phyloP scores from a whole-genome alignment of 2,329 filamentous ascomycete species.

The Xylariaceae sp. region DNA sequence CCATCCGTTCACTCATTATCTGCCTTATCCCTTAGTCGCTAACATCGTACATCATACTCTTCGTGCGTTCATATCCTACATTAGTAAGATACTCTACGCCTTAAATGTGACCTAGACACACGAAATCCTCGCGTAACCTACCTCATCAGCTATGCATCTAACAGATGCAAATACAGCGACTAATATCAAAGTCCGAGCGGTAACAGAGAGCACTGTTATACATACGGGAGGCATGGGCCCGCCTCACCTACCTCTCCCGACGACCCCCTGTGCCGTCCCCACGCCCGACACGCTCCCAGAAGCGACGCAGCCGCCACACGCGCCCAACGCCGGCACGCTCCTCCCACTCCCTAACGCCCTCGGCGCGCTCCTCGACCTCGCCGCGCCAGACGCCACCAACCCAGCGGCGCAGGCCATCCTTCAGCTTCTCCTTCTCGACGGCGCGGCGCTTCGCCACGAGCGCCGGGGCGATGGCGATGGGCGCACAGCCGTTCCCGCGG shows the following conservation, averaged over 20 bases:
- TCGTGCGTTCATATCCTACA: no score
- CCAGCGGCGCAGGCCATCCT: constrained; percentile 70
- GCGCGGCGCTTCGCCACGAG: constrained; percentile 67
- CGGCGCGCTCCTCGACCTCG: constrained; percentile 56
- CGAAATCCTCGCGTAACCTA: no score
- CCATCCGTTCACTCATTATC: no score
- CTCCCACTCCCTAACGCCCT: constrained; percentile 54
- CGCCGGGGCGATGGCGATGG: constrained; percentile 64
- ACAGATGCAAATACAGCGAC: constrained; percentile 6
- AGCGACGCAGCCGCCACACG: constrained; percentile 66
- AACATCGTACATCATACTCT: no score
- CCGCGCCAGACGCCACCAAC: constrained; percentile 64
- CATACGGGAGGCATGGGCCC: not conserved
- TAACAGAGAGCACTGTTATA: not conserved
- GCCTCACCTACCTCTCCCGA: not conserved
- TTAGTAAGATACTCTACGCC: no score
- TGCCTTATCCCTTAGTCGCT: no score
- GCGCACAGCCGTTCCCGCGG: constrained; percentile 50
- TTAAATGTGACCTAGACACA: no score
- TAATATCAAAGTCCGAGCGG: not conserved
- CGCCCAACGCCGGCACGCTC: constrained; percentile 59
- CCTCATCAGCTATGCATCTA: constrained; percentile 6
- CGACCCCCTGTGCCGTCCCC: constrained; percentile 33
- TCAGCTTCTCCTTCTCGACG: constrained; percentile 70
- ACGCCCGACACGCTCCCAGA: constrained; percentile 67